Conservation (phyloP, 257 asterid genomes). For the Scutellaria galericulata region DNA sequence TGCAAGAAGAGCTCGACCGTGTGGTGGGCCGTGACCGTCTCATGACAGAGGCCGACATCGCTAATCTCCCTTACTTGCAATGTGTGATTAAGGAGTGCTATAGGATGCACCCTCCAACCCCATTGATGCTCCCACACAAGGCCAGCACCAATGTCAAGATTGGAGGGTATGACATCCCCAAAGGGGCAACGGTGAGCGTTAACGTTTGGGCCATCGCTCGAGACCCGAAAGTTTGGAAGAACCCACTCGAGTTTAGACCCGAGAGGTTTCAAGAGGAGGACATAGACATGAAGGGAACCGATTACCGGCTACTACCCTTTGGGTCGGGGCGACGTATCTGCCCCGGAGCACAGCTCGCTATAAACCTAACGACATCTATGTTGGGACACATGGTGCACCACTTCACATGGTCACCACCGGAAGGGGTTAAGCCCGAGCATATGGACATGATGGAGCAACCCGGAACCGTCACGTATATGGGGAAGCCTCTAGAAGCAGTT, state of each 20-base stretch:
- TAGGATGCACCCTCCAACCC: constrained; percentile 84
- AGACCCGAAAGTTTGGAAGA: constrained; percentile 72
- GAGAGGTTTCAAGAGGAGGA: constrained; percentile 81
- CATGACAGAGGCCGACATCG: constrained; percentile 68
- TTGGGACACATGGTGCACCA: constrained; percentile 79
- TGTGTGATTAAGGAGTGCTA: constrained; percentile 68
- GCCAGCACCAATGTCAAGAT: constrained; percentile 66
- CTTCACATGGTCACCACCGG: constrained; percentile 60
- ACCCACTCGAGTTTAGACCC: constrained; percentile 76
- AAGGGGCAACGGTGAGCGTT: constrained; percentile 74
- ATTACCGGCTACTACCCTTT: constrained; percentile 71
- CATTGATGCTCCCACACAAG: constrained; percentile 80
- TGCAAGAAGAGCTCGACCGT: constrained; percentile 75
- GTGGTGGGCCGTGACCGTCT: constrained; percentile 60
- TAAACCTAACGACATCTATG: constrained; percentile 64
- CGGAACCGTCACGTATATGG: constrained; percentile 81
- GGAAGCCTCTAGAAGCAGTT: constrained; percentile 61
- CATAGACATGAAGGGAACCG: constrained; percentile 84
- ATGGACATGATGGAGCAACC: constrained; percentile 88
- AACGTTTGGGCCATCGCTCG: constrained; percentile 86
- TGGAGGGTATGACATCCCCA: constrained; percentile 79
- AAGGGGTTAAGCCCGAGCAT: constrained; percentile 60
- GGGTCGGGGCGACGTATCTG: constrained; percentile 86
- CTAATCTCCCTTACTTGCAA: constrained; percentile 71
- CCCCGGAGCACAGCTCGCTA: constrained; percentile 83